Evolutionary conservation across 805 yeast species (phyloP).

Genomic region (Wickerhamiella parazyma): DNA sequence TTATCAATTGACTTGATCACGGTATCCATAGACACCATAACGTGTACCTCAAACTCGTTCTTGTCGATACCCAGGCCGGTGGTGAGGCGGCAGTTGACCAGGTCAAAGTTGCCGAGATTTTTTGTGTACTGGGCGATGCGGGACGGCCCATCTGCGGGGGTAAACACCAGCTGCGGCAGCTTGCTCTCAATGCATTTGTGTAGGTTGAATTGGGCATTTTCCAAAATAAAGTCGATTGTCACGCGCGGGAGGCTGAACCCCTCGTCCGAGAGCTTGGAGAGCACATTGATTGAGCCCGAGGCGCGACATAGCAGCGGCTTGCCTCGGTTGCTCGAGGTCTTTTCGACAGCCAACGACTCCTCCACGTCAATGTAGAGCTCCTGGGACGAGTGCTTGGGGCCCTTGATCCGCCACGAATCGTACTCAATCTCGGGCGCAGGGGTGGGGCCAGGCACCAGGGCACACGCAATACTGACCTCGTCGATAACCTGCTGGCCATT

Average conservation of each 20-base stretch:
- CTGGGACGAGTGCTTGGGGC: constrained; percentile 61
- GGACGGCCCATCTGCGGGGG: constrained; percentile 80
- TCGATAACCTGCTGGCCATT: constrained; percentile 61
- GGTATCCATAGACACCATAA: constrained; percentile 35
- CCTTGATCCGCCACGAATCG: constrained; percentile 65
- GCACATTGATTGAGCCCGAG: constrained; percentile 49
- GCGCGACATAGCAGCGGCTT: constrained; percentile 28
- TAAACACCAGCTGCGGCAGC: constrained; percentile 44
- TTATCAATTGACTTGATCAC: constrained; percentile 36
- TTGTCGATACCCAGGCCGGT: constrained; percentile 38
- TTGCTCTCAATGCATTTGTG: constrained; percentile 52
- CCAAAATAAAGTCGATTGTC: constrained; percentile 37
- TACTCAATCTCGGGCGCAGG: constrained; percentile 19
- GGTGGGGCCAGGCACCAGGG: constrained; percentile 44
- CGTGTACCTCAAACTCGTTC: constrained; percentile 51
- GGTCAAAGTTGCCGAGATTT: constrained; percentile 36
- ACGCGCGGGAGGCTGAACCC: constrained; percentile 39
- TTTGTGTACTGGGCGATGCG: constrained; percentile 49
- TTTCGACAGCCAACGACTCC: constrained; percentile 48
- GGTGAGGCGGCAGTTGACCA: constrained; percentile 41
- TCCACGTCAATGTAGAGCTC: constrained; percentile 75
- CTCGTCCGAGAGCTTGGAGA: constrained; percentile 59
- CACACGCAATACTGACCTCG: constrained; percentile 57
- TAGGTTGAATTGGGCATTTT: constrained; percentile 25
- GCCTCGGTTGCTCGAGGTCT: constrained; percentile 16